phyloP scores from a whole-genome alignment of 768 basidiomycete species.

The Paxillus rubicundulus region DNA sequence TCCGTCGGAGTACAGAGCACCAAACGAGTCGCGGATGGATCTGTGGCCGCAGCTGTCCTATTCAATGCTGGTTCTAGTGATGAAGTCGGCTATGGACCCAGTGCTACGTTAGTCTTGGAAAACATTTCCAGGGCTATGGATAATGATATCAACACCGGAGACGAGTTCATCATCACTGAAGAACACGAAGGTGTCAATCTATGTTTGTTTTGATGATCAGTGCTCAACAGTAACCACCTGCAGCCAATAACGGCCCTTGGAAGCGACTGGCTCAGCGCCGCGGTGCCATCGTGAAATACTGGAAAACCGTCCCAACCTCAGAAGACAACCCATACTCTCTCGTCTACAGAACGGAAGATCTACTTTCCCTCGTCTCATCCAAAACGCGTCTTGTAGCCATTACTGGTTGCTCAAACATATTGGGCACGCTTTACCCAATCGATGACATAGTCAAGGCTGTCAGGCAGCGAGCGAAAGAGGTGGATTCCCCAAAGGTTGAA shows the following conservation, averaged over 20 bases:
- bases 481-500: conserved; percentile 60
- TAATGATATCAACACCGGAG: conserved; percentile 48
- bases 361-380: conserved; percentile 58
- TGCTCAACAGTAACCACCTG: background rate
- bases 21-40: conserved; percentile 48
- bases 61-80: conserved; percentile 61
- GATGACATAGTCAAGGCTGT: conserved; percentile 53
- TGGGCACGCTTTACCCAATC: conserved; percentile 64
- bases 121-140: conserved; percentile 67
- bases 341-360: conserved; percentile 47
- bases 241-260: conserved; percentile 77
- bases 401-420: conserved; percentile 72
- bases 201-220: background rate
- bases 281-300: conserved; percentile 55
- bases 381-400: conserved; percentile 74
- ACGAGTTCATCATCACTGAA: conserved; percentile 75
- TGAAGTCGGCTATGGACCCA: conserved; percentile 66
- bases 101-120: conserved; percentile 66
- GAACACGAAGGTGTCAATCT: conserved; percentile 71
- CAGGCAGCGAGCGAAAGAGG: conserved; percentile 46
- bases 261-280: conserved; percentile 64
- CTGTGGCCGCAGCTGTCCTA: conserved; percentile 51
- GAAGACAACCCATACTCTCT: conserved; percentile 68
- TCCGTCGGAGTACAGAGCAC: conserved; percentile 53
- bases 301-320: conserved; percentile 49